Conservation (phyloP, 257 asterid species). For the Salvia splendens region DNA sequence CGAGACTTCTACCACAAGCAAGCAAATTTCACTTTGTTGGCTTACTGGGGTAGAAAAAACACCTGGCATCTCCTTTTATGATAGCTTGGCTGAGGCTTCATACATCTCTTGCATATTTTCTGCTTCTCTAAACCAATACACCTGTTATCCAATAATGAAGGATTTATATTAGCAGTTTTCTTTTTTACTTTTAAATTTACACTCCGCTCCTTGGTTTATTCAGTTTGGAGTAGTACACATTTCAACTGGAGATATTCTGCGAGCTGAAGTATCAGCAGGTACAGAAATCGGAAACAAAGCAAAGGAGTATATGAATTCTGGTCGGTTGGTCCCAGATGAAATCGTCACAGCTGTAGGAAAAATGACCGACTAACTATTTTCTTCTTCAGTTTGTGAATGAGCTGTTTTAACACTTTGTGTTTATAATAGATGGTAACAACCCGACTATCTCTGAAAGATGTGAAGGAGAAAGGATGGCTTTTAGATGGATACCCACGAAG, state of each 20-base stretch:
- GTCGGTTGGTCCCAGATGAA: constrained; percentile 86
- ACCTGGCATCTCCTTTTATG: background rate
- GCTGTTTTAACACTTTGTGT: constrained; percentile 31
- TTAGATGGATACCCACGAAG: constrained; percentile 94
- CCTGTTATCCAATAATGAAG: background rate
- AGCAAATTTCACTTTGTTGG: background rate
- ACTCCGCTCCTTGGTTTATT: constrained; percentile 33
- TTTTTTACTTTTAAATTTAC: constrained; percentile 1
- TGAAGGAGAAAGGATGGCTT: constrained; percentile 94
- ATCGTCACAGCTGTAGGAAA: constrained; percentile 79
- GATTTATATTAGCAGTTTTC: background rate
- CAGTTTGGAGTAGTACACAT: constrained; percentile 94
- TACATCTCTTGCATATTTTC: background rate
- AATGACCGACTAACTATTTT: background rate
- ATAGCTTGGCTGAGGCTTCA: constrained; percentile 19
- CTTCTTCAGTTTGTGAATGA: constrained; percentile 26
- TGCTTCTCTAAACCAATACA: constrained; percentile 4
- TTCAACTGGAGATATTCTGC: constrained; percentile 92
- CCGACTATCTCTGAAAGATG: constrained; percentile 71
- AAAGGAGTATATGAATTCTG: constrained; percentile 86
- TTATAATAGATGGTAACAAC: constrained; percentile 75
- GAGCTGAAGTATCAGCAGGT: constrained; percentile 89
- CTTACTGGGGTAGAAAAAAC: constrained; percentile 7
- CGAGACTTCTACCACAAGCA: no score
- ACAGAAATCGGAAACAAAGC: constrained; percentile 84